Evolutionary conservation across 1,139 yeast species (phyloP), one percentile per base, ranked within the genome.

Genomic region (Taphrina wiesneri): DNA sequence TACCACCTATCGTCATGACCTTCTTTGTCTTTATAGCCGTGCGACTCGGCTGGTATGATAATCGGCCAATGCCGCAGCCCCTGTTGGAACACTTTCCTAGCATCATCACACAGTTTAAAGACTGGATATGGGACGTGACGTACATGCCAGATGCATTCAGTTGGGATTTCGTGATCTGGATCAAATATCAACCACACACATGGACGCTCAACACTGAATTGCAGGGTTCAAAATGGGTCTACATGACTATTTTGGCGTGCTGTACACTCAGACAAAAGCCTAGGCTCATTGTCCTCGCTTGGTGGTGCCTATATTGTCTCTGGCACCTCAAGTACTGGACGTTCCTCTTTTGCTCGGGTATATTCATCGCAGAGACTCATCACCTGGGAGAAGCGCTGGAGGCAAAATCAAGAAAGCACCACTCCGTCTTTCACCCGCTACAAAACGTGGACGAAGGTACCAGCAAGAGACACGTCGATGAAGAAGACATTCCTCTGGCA

Each of bases 151-250:
- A 60, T 30, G 36, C 64, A 6, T 60, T 60, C 43, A 39, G 41
- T 21, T 49, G 64, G 63, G 63, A 59, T 56, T 46, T 47, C 36
- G 53, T 59, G 30, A 51, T 59, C 34, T 60, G 64, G 64, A 25
- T 41, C 51, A 60, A 60, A 23, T 60, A 60, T 26, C 64, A 47
- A 25, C 51, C 64, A 7, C 64, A 60, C 30, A 49, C 64, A 6
- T 60, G 64, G 64, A 60, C 64, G 19, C 57, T 60, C 43, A 60
- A 60, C 30, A 43, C 46, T 7, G 64, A 60, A 36, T 21, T 60
- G 52, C 64, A 60, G 28, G 64, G 57, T 13, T 51, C 57, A 26
- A 26, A 49, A 13, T 51, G 63, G 63, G 63, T 51, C 3, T 46
- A 46, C 56, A 21, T 59, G 56, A 51, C 53, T 17, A 21, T 59